phyloP scores from a whole-genome alignment of 306 rosid genomes.

The Prunus dulcis region DNA sequence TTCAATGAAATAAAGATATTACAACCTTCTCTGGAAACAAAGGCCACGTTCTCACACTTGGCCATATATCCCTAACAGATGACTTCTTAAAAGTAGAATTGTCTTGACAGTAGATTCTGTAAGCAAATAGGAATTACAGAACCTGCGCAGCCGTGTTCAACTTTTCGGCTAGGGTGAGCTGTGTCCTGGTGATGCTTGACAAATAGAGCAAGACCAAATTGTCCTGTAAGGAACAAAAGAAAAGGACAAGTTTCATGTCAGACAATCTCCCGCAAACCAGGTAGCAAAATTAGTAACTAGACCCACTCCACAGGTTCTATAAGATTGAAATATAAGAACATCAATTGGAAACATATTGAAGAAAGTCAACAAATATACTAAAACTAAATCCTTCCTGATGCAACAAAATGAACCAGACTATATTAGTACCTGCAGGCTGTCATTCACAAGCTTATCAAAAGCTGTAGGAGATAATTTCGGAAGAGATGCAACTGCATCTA shows the following conservation, averaged over 20 bases:
- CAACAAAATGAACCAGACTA: not conserved
- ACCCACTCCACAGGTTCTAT: not conserved
- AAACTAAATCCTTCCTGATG: not conserved
- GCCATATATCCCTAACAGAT: conserved; percentile 5
- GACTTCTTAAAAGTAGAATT: not conserved
- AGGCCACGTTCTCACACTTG: conserved; percentile 2
- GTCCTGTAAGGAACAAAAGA: conserved; percentile 44
- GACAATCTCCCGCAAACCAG: not conserved
- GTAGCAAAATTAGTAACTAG: not conserved
- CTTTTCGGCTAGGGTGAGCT: conserved; percentile 80
- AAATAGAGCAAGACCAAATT: conserved; percentile 76
- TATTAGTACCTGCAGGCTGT: conserved; percentile 66
- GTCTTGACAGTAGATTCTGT: not conserved
- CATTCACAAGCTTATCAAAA: conserved; percentile 83
- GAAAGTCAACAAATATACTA: not conserved
- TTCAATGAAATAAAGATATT: conserved; percentile 22
- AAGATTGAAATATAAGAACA: not conserved
- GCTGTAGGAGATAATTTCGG: conserved; percentile 63
- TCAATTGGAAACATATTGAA: not conserved
- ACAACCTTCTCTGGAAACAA: conserved; percentile 12
- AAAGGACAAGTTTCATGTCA: not conserved
- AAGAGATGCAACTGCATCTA: conserved; percentile 69
- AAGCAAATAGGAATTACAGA: conserved; percentile 39
- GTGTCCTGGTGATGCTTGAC: conserved; percentile 89
- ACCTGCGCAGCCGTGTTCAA: conserved; percentile 94